A percentile compares a stretch with the other conserved stretches of the same genome.
phyloP scores from a whole-genome alignment of 1,284 basidiomycete species.

The Ceratobasidium sp. region DNA sequence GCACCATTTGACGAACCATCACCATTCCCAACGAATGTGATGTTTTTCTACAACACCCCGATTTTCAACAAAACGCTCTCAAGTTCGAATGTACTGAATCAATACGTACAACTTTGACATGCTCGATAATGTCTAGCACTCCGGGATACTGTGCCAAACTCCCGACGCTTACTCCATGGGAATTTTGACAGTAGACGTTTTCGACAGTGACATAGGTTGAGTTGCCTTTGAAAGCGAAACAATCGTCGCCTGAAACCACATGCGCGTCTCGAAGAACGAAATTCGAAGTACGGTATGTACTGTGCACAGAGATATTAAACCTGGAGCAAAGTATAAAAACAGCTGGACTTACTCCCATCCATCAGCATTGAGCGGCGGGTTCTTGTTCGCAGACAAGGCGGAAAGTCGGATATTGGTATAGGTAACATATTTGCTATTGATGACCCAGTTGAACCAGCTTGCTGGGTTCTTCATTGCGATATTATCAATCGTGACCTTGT shows the following conservation, averaged over 20 bases:
- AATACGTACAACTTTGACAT: constrained; percentile 24
- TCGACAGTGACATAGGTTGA: constrained; percentile 33
- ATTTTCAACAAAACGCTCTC: neutral
- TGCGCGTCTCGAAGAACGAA: constrained; percentile 26
- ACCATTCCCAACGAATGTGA: constrained; percentile 34
- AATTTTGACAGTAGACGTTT: constrained; percentile 37
- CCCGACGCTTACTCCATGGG: constrained; percentile 38
- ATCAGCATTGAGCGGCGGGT: constrained; percentile 31
- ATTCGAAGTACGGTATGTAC: constrained; percentile 32
- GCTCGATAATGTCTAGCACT: constrained; percentile 29
- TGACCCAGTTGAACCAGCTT: constrained; percentile 32
- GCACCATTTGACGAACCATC: constrained; percentile 36
- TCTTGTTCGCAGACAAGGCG: constrained; percentile 22
- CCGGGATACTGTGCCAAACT: constrained; percentile 37
- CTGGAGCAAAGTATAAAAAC: neutral
- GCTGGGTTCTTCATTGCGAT: constrained; percentile 29
- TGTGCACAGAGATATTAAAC: neutral
- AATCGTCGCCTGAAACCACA: constrained; percentile 39
- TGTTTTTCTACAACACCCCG: constrained; percentile 16
- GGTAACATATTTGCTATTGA: constrained; percentile 23
- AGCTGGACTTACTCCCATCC: constrained; percentile 22
- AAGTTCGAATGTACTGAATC: neutral
- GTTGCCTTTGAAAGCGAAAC: constrained; percentile 38
- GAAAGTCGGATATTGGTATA: constrained; percentile 26
- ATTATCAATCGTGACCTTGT: constrained; percentile 23